A percentile compares a stretch with the other conserved stretches of the same genome.
Evolutionary conservation across 2,329 filamentous ascomycete genomes (phyloP).

Genomic region (Emmonsia crescens): DNA sequence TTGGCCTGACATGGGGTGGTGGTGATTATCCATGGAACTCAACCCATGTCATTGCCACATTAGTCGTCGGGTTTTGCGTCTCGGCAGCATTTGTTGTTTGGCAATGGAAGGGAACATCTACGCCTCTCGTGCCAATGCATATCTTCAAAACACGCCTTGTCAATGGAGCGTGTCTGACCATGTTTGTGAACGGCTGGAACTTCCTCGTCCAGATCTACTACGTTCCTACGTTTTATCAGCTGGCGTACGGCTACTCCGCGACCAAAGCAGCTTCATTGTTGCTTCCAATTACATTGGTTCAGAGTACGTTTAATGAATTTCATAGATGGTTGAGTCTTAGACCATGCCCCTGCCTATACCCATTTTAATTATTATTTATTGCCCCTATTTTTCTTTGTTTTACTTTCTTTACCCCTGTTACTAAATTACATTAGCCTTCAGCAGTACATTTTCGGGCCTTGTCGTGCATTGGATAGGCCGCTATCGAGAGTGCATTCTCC

Average conservation of each 20-base stretch:
- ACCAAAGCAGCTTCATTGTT: slow-evolving; percentile 41
- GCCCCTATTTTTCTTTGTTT: background rate
- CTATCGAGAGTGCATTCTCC: slow-evolving; percentile 45
- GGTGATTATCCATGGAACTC: slow-evolving; percentile 48
- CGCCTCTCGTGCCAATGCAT: slow-evolving; percentile 30
- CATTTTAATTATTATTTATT: background rate
- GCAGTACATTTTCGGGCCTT: slow-evolving; percentile 42
- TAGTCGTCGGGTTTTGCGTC: slow-evolving; percentile 39
- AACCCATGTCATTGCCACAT: slow-evolving; percentile 43
- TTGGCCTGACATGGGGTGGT: slow-evolving; percentile 50
- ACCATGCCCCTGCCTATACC: background rate
- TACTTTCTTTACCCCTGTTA: background rate
- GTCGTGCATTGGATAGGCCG: slow-evolving; percentile 44
- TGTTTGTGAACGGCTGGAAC: slow-evolving; percentile 51
- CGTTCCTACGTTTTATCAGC: slow-evolving; percentile 51
- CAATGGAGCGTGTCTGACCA: slow-evolving; percentile 45
- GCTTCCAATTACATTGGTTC: slow-evolving; percentile 40
- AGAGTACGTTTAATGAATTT: slow-evolving; percentile 22
- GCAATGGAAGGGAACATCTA: slow-evolving; percentile 24
- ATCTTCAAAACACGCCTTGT: slow-evolving; percentile 46
- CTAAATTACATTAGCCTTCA: slow-evolving; percentile 34
- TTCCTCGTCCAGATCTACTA: slow-evolving; percentile 52
- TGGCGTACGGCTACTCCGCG: slow-evolving; percentile 37
- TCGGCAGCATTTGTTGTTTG: slow-evolving; percentile 22
- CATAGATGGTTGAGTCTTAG: background rate